phyloP scores from a whole-genome alignment of 352 stramenopile genomes.

The Globisporangium echinulatum region DNA sequence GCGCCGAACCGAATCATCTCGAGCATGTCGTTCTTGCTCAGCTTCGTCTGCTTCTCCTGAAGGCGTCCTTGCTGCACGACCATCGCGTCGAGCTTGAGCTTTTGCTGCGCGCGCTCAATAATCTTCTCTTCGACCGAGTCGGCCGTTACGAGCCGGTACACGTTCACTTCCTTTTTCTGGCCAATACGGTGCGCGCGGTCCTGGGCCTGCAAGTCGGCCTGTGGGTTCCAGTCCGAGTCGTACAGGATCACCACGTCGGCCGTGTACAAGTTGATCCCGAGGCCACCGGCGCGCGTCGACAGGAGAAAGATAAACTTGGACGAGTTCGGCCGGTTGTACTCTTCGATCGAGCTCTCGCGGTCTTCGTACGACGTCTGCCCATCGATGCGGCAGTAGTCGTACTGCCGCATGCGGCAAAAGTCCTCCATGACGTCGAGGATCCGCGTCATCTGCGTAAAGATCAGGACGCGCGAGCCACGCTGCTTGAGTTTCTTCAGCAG shows the following conservation, averaged over 20 bases:
- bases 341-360: constrained; percentile 78
- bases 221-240: constrained; percentile 98
- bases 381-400: constrained; percentile 87
- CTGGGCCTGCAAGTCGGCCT: constrained; percentile 94
- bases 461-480: constrained; percentile 80
- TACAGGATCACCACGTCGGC: constrained; percentile 99
- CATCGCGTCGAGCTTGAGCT: constrained; percentile 90
- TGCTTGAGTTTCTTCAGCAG: constrained; percentile 86
- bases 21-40: constrained; percentile 95
- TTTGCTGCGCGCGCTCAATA: constrained; percentile 96
- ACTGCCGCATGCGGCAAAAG: constrained; percentile 93
- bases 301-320: constrained; percentile 98
- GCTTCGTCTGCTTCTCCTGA: constrained; percentile 87
- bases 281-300: constrained; percentile 94
- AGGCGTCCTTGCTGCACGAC: constrained; percentile 82
- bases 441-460: constrained; percentile 93
- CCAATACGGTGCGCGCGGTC: constrained; percentile 97
- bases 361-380: constrained; percentile 85
- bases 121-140: constrained; percentile 99
- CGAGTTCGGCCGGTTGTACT: constrained; percentile 96
- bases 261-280: constrained; percentile 99
- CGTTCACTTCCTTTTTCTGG: constrained; percentile 97
- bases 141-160: constrained; percentile 93
- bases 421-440: constrained; percentile 94
- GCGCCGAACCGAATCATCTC: constrained; percentile 97